Conservation (phyloP, 129 eudicot species). For the Ambrosia artemisiifolia region DNA sequence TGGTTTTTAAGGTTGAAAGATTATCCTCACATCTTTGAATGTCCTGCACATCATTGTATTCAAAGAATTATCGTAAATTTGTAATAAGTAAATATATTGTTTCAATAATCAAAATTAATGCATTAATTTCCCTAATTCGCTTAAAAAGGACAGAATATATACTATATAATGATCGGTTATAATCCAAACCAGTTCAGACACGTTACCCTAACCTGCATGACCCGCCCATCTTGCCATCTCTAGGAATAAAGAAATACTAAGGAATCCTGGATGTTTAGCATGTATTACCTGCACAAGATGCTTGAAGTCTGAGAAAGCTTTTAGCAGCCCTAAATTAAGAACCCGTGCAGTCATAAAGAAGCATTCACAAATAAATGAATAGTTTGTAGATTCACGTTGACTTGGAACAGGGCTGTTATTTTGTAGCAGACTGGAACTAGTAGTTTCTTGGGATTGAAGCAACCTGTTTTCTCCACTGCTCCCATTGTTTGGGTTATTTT, state of each 20-base stretch:
- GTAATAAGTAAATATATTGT: background rate
- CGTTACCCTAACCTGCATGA: background rate
- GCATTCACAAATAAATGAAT: constrained; percentile 94
- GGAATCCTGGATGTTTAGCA: background rate
- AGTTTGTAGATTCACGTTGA: constrained; percentile 45
- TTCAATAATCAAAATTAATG: background rate
- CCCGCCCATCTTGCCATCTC: background rate
- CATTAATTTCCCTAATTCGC: background rate
- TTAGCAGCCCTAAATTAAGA: constrained; percentile 84
- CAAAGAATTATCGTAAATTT: background rate
- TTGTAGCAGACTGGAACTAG: constrained; percentile 43
- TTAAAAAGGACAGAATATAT: background rate
- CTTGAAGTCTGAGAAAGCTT: constrained; percentile 95
- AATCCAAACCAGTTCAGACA: background rate
- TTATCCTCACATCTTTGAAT: constrained; percentile 84
- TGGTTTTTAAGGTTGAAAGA: constrained; percentile 63
- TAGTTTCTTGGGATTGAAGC: constrained; percentile 60
- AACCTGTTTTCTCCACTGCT: constrained; percentile 59
- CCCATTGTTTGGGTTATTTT: constrained; percentile 26
- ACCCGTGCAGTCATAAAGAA: constrained; percentile 99
- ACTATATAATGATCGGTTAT: background rate
- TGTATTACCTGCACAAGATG: constrained; percentile 86
- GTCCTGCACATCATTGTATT: constrained; percentile 50
- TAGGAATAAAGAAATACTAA: background rate
- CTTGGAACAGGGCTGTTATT: constrained; percentile 29